Percentiles rank a stretch among this genome's conserved stretches.
Conservation (phyloP, 129 eudicot genomes). For the Tagetes erecta region DNA sequence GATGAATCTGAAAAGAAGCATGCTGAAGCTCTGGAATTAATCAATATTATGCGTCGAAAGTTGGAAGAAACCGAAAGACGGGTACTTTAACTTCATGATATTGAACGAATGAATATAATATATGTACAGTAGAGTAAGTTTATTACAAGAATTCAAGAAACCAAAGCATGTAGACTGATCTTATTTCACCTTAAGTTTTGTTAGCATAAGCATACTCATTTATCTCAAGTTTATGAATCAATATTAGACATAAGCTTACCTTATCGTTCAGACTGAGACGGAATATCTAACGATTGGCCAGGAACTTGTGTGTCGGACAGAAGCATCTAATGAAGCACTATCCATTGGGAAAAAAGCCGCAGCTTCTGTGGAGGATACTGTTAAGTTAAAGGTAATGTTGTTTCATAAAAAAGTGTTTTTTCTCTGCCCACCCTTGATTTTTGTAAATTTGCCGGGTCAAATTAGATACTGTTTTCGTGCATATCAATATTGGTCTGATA, state of each 20-base stretch:
- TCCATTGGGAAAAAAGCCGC: conserved; percentile 51
- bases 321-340: conserved; percentile 61
- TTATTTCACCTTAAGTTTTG: background rate
- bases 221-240: background rate
- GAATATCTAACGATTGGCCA: conserved; percentile 52
- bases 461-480: background rate
- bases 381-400: conserved; percentile 69
- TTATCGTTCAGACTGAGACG: conserved; percentile 53
- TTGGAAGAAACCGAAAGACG: conserved; percentile 81
- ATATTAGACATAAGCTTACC: conserved; percentile 7
- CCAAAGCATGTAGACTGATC: conserved; percentile 4
- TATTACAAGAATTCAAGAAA: conserved; percentile 1
- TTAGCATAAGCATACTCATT: background rate
- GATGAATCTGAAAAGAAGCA: conserved; percentile 70
- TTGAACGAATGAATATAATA: conserved; percentile 6
- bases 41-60: conserved; percentile 55
- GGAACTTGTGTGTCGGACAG: conserved; percentile 57
- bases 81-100: conserved; percentile 60
- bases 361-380: conserved; percentile 66
- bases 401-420: background rate
- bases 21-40: conserved; percentile 56
- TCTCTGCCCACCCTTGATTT: background rate
- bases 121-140: conserved; percentile 15
- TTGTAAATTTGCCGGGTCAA: background rate
- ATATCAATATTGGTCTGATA: background rate